phyloP scores from a whole-genome alignment of 495 filamentous ascomycete genomes.

The Penicillium fimorum region DNA sequence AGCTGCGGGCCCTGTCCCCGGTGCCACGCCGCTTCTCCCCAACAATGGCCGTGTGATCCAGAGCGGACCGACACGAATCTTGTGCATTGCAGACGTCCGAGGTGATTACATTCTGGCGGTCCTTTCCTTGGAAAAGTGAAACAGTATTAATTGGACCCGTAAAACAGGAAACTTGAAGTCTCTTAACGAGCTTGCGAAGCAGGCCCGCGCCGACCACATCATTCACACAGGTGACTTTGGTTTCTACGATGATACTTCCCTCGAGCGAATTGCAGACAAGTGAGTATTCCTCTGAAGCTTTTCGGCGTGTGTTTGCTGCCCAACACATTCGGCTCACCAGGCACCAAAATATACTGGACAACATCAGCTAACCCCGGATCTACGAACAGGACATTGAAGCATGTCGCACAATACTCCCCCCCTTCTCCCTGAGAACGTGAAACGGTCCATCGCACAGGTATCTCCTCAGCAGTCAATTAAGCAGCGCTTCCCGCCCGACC shows the following conservation, averaged over 20 bases:
- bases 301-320: conserved; percentile 10
- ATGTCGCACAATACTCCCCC: conserved; percentile 99
- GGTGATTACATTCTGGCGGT: conserved; percentile 53
- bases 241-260: conserved; percentile 94
- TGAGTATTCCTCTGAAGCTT: conserved; percentile 48
- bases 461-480: conserved; percentile 68
- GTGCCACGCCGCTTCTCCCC: conserved; percentile 55
- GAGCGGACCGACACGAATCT: conserved; percentile 75
- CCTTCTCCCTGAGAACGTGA: conserved; percentile 79
- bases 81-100: conserved; percentile 97
- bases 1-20: conserved; percentile 47
- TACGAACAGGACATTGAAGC: conserved; percentile 78
- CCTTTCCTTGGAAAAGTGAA: background rate
- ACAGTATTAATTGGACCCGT: conserved; percentile 22
- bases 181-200: conserved; percentile 91
- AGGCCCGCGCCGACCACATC: conserved; percentile 91
- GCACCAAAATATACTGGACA: conserved; percentile 3
- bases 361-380: conserved; percentile 20
- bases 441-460: conserved; percentile 75
- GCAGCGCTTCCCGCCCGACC: conserved; percentile 70
- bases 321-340: conserved; percentile 11
- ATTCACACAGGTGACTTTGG: conserved; percentile 99
- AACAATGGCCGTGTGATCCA: conserved; percentile 78
- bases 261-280: conserved; percentile 99
- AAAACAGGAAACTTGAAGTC: conserved; percentile 84